Percentiles rank a stretch among this genome's conserved stretches.
Conservation (phyloP, 352 stramenopile species). For the Thalassiosira delicatula region DNA sequence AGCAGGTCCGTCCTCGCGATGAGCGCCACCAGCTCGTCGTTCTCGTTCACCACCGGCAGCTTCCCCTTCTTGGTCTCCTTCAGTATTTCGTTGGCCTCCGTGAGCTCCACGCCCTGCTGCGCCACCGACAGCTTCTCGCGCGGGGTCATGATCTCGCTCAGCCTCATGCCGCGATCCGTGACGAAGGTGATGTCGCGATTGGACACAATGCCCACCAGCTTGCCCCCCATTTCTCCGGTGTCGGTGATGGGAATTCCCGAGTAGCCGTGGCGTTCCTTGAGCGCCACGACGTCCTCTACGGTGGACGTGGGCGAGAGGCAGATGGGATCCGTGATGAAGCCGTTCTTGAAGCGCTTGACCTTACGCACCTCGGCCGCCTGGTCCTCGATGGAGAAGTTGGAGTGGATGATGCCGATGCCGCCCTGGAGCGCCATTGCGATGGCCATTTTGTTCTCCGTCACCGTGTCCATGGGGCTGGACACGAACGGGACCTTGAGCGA, state of each 20-base stretch:
- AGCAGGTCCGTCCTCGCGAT: constrained; percentile 98
- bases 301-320: constrained; percentile 95
- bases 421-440: constrained; percentile 99
- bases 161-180: constrained; percentile 88
- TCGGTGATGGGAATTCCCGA: constrained; percentile 99
- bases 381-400: constrained; percentile 98
- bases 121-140: constrained; percentile 88
- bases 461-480: constrained; percentile 99
- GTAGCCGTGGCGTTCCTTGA: constrained; percentile 95
- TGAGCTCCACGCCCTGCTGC: constrained; percentile 92
- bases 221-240: constrained; percentile 95
- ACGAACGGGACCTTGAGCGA: constrained; percentile 94
- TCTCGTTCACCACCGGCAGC: constrained; percentile 98
- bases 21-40: constrained; percentile 96
- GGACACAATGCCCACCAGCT: constrained; percentile 98
- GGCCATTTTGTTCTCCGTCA: constrained; percentile 99
- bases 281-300: constrained; percentile 92
- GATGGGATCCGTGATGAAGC: constrained; percentile 99
- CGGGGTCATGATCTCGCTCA: constrained; percentile 85
- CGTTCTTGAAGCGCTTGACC: constrained; percentile 99
- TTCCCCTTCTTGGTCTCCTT: constrained; percentile 99
- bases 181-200: constrained; percentile 99
- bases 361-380: constrained; percentile 90
- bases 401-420: constrained; percentile 99
- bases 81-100: constrained; percentile 97